Percentiles rank a stretch among this genome's conserved stretches.
phyloP scores from a whole-genome alignment of 2,329 filamentous ascomycete species.

The Ascocoryne sarcoides region DNA sequence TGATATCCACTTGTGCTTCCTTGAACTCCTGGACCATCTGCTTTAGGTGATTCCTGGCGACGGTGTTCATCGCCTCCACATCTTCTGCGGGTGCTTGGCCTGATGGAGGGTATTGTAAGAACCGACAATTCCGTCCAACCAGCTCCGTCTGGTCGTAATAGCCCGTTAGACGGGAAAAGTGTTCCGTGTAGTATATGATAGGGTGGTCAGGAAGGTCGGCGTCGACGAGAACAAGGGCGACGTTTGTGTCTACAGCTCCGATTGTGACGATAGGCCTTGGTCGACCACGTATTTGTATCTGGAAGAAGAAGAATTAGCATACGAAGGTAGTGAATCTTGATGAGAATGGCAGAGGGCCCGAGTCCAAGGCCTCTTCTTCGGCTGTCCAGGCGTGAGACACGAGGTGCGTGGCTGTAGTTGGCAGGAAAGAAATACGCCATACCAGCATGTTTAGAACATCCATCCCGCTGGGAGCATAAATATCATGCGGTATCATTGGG shows the following conservation, averaged over 20 bases:
- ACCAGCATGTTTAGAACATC: neutral
- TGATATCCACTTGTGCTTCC: slow-evolving; percentile 81
- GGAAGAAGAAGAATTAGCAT: neutral
- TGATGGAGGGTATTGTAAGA: slow-evolving; percentile 80
- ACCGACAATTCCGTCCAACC: slow-evolving; percentile 82
- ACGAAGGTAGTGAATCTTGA: neutral
- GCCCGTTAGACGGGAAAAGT: slow-evolving; percentile 84
- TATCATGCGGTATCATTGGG: neutral
- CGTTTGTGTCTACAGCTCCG: slow-evolving; percentile 84
- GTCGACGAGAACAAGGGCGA: slow-evolving; percentile 89
- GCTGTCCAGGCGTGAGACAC: neutral
- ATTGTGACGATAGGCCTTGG: slow-evolving; percentile 79
- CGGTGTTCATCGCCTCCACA: slow-evolving; percentile 76
- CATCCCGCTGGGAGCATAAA: neutral
- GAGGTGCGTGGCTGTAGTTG: neutral
- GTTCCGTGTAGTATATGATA: slow-evolving; percentile 90
- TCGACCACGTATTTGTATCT: slow-evolving; percentile 57
- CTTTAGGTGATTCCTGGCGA: slow-evolving; percentile 72
- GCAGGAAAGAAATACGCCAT: neutral
- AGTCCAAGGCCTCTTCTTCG: neutral
- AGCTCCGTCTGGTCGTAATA: slow-evolving; percentile 85
- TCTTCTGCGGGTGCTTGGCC: slow-evolving; percentile 63
- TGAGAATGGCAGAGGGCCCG: neutral
- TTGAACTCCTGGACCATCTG: slow-evolving; percentile 62
- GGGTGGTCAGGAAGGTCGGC: slow-evolving; percentile 81